Percentiles rank a stretch among this genome's conserved stretches.
Evolutionary conservation across 495 filamentous ascomycete genomes (phyloP).

Genomic region (Darksidea phi): DNA sequence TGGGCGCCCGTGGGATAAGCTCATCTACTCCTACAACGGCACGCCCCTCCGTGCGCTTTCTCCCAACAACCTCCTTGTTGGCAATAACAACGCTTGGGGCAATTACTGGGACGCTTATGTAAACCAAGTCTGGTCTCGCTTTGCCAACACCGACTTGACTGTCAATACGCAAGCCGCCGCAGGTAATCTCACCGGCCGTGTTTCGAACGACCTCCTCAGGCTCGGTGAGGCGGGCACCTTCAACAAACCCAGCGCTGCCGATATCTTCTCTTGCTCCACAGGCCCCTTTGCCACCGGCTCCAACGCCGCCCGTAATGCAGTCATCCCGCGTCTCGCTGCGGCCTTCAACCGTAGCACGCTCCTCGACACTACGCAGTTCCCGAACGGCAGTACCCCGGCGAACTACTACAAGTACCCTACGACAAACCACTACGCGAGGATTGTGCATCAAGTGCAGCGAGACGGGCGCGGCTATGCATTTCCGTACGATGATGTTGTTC

Average conservation of each 20-base stretch:
- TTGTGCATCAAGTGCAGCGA: slow-evolving; percentile 62
- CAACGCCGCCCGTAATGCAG: slow-evolving; percentile 49
- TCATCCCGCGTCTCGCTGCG: slow-evolving; percentile 66
- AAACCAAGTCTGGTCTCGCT: slow-evolving; percentile 62
- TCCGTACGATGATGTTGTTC: slow-evolving; percentile 74
- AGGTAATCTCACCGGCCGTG: slow-evolving; percentile 54
- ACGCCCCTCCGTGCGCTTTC: slow-evolving; percentile 60
- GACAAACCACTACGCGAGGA: slow-evolving; percentile 71
- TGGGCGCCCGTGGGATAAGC: slow-evolving; percentile 60
- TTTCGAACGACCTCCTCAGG: slow-evolving; percentile 51
- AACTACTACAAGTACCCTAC: slow-evolving; percentile 42
- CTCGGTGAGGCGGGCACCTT: slow-evolving; percentile 55
- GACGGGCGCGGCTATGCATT: slow-evolving; percentile 72
- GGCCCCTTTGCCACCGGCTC: slow-evolving; percentile 62
- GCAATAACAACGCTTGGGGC: slow-evolving; percentile 57
- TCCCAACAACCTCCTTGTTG: slow-evolving; percentile 62
- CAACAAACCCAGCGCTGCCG: slow-evolving; percentile 55
- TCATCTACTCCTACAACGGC: slow-evolving; percentile 57
- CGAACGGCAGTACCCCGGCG: slow-evolving; percentile 44
- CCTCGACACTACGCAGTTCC: slow-evolving; percentile 49
- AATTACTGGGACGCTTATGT: slow-evolving; percentile 66
- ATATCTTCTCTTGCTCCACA: slow-evolving; percentile 71
- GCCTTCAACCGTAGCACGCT: slow-evolving; percentile 68
- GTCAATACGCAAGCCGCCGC: slow-evolving; percentile 63
- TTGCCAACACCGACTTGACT: slow-evolving; percentile 48